Conservation (phyloP, 2,329 filamentous ascomycete genomes). For the Blastomyces silverae region DNA sequence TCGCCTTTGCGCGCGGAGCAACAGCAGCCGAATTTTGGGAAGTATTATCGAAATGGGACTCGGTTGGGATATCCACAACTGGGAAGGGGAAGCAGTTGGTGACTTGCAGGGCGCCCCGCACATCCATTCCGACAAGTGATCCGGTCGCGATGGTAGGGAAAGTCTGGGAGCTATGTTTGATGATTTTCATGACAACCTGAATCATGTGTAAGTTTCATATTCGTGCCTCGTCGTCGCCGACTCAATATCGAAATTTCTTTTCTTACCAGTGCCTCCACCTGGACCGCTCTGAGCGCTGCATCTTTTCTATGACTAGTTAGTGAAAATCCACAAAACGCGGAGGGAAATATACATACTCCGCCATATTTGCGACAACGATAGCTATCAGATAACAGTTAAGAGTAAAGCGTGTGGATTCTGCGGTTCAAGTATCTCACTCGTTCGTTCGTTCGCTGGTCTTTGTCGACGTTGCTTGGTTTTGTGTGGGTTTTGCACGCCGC, state of each 20-base stretch:
- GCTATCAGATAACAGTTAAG: background rate
- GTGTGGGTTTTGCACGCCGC: slow-evolving; percentile 14
- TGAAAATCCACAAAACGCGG: background rate
- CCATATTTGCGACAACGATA: slow-evolving; percentile 18
- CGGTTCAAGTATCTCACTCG: background rate
- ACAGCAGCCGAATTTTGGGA: slow-evolving; percentile 71
- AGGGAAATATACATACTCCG: slow-evolving; percentile 18
- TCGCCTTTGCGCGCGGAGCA: slow-evolving; percentile 86
- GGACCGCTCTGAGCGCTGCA: slow-evolving; percentile 72
- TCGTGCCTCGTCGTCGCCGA: slow-evolving; percentile 9
- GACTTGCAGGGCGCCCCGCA: slow-evolving; percentile 70
- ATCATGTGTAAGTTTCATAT: slow-evolving; percentile 24
- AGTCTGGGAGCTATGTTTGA: slow-evolving; percentile 81
- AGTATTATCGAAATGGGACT: slow-evolving; percentile 62
- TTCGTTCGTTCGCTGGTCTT: slow-evolving; percentile 6
- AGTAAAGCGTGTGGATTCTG: background rate
- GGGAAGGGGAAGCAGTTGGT: slow-evolving; percentile 96
- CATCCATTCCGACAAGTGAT: slow-evolving; percentile 88
- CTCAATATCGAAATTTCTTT: slow-evolving; percentile 27
- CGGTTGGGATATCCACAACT: slow-evolving; percentile 63
- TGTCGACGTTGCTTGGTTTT: slow-evolving; percentile 8
- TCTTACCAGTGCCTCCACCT: slow-evolving; percentile 84
- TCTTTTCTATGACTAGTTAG: slow-evolving; percentile 49
- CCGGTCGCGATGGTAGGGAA: slow-evolving; percentile 89
- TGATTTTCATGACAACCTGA: slow-evolving; percentile 94